These are phyloP conservation scores for Cryphonectria nitschkei DNA, from an alignment of 2,329 filamentous ascomycete species.

Conservation along the genomic window DNA sequence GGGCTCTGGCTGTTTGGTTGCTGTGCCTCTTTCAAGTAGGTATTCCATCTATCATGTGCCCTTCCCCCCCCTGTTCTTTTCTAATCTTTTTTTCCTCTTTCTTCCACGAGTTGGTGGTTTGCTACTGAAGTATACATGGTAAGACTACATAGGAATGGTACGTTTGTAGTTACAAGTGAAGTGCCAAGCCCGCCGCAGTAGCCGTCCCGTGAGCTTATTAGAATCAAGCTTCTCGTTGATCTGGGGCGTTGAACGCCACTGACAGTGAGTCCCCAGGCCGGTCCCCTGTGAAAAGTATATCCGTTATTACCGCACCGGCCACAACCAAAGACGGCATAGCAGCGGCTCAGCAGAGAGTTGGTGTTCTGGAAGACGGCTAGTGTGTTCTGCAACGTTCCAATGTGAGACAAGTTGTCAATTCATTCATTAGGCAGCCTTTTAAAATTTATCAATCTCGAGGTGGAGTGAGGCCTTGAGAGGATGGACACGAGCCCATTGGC, in stretches of 20 bases:
- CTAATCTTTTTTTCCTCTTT: too few relatives aligned
- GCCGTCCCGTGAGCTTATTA: neutral
- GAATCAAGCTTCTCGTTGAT: constrained; percentile 5
- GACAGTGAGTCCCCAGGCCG: too few relatives aligned
- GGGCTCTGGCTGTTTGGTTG: neutral
- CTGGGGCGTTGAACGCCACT: too few relatives aligned
- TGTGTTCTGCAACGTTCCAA: neutral
- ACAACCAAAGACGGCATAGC: neutral
- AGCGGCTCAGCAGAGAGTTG: neutral
- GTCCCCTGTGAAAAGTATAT: neutral
- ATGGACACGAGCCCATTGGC: neutral
- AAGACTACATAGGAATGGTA: neutral
- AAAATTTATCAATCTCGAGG: neutral
- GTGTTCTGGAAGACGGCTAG: neutral
- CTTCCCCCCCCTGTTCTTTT: neutral
- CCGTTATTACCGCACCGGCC: neutral
- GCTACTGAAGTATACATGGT: neutral
- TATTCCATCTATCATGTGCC: neutral
- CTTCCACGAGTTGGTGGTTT: neutral
- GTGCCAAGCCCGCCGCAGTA: neutral
- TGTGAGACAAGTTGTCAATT: neutral
- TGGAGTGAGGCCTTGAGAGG: neutral
- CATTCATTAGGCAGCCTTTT: neutral
- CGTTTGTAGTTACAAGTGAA: neutral
- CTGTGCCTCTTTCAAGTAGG: too few relatives aligned